Evolutionary conservation across 2,329 filamentous ascomycete species (phyloP).

Genomic region (Trichoderma oligosporum): DNA sequence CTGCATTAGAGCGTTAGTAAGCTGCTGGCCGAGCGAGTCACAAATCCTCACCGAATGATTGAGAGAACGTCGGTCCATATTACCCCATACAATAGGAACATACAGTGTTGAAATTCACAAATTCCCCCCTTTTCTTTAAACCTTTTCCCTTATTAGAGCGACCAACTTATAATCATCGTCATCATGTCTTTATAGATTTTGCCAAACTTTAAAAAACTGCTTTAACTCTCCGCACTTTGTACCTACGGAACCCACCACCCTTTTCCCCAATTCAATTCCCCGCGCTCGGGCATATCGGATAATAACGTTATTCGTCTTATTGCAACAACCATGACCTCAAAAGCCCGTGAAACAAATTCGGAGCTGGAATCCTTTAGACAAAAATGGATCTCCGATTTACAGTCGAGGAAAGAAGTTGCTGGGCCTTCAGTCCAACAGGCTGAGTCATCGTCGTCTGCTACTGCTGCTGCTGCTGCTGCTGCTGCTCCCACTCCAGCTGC

Average conservation of each 20-base stretch:
- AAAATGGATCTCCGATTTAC: conserved; percentile 83
- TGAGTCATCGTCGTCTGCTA: not conserved
- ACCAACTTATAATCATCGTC: not conserved
- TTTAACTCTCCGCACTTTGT: no score
- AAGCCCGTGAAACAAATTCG: conserved; percentile 40
- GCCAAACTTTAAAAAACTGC: no score
- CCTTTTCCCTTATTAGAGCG: not conserved
- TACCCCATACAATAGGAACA: not conserved
- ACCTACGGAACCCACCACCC: no score
- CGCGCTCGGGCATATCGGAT: conserved; percentile 19
- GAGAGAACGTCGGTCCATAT: no score
- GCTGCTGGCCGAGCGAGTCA: conserved; percentile 13
- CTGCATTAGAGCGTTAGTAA: no score
- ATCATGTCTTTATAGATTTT: not conserved
- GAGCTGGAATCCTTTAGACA: conserved; percentile 83
- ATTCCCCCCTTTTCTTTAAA: not conserved
- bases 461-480: no score
- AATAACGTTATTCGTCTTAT: conserved; percentile 1
- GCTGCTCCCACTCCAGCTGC: no score
- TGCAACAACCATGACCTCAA: conserved; percentile 21
- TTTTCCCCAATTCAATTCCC: no score
- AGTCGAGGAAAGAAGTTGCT: conserved; percentile 30
- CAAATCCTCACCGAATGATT: conserved; percentile 9
- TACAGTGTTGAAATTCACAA: not conserved
- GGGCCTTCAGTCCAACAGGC: not conserved